Percentiles rank a stretch among this genome's conserved stretches.
Conservation (phyloP, 495 filamentous ascomycete genomes). For the Talaromyces trachyspermus region DNA sequence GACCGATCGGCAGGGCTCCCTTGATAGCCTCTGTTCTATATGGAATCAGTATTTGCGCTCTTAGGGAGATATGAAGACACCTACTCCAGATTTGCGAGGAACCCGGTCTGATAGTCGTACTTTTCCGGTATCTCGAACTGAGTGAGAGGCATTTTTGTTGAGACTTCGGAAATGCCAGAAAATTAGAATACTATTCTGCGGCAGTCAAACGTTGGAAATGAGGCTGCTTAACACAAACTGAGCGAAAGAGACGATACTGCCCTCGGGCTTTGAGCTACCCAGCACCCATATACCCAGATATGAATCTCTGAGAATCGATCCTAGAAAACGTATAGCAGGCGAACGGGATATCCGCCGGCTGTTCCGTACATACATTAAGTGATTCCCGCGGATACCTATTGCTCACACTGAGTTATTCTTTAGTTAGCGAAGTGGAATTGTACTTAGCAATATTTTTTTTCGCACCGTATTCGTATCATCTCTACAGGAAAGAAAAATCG, state of each 20-base stretch:
- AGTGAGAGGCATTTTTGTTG: constrained; percentile 45
- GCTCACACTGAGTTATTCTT: no score
- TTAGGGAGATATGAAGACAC: constrained; percentile 10
- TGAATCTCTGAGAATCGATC: no score
- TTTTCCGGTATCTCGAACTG: constrained; percentile 46
- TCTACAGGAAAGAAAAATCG: no score
- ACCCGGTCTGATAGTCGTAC: constrained; percentile 52
- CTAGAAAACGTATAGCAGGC: background rate
- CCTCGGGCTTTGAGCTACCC: no score
- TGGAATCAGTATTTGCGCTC: background rate
- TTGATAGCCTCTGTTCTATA: constrained; percentile 40
- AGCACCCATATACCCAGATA: no score
- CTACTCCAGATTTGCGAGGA: constrained; percentile 53
- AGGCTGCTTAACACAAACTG: no score
- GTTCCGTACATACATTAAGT: background rate
- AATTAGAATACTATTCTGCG: background rate
- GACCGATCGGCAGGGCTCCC: constrained; percentile 56
- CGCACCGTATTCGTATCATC: background rate
- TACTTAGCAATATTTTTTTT: no score
- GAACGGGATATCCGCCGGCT: background rate
- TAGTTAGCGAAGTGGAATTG: no score
- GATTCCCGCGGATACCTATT: no score
- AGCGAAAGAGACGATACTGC: no score
- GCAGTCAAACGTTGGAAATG: background rate
- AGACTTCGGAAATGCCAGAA: no score